phyloP scores from a whole-genome alignment of 2,329 filamentous ascomycete species.

The Ascomycota sp. region DNA sequence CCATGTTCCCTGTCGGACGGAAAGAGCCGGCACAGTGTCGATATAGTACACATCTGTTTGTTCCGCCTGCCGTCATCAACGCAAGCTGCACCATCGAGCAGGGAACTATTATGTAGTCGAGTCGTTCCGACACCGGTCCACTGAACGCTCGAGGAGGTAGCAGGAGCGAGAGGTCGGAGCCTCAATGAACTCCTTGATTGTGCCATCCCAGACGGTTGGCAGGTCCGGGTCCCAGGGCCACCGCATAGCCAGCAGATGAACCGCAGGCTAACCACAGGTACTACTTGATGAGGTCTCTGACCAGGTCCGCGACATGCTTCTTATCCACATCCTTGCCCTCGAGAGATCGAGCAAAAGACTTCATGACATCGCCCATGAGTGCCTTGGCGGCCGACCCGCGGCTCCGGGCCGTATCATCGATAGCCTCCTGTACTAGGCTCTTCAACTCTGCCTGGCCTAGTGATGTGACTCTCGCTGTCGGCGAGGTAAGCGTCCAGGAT shows the following conservation, averaged over 20 bases:
- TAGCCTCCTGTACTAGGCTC: conserved; percentile 26
- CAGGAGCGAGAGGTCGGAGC: no score
- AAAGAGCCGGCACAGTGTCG: no score
- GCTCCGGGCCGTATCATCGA: conserved; percentile 28
- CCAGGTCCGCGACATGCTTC: conserved; percentile 35
- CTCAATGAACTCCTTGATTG: no score
- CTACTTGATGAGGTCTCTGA: conserved; percentile 27
- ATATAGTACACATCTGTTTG: no score
- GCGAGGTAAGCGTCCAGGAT: conserved; percentile 46
- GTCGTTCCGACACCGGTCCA: no score
- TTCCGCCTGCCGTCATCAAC: no score
- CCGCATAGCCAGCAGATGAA: background rate
- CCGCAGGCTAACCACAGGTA: background rate
- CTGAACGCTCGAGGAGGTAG: no score
- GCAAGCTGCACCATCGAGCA: no score
- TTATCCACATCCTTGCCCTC: conserved; percentile 46
- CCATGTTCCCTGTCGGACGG: no score
- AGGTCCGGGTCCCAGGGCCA: background rate
- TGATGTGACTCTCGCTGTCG: conserved; percentile 35
- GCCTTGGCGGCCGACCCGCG: conserved; percentile 24
- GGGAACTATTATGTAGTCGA: no score
- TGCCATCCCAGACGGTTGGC: no score
- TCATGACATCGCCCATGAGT: conserved; percentile 41
- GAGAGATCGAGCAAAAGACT: conserved; percentile 31
- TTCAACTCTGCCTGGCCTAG: conserved; percentile 38